Base-by-base conservation (phyloP, 768 basidiomycete genomes). In the Serendipita sp. region DNA sequence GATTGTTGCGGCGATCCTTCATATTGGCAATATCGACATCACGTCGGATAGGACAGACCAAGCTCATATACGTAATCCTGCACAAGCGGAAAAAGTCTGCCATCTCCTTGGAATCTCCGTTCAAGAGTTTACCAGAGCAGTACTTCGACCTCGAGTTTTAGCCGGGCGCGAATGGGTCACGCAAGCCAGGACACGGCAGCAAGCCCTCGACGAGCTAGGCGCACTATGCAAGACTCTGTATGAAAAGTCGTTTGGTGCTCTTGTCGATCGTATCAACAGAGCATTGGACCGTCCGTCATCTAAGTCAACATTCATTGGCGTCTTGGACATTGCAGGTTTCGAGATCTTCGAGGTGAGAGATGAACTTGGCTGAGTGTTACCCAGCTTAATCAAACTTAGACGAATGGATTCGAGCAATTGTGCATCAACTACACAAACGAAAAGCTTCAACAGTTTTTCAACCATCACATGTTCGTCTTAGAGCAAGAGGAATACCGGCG, bases 391-490 rank as follows among this genome's bases (percentile, higher is more conserved):
- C 5, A 13, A 11, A 43, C 6, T 3, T 31, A 89, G 63, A 79
- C 86, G 69, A 97, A 97, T 73, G 87, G 87, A 6, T 99, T 97
- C 73, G 96, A 99, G 70, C 96, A 99, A 73, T 81, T 99, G 31
- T 81, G 95, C 69, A 99, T 99, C 82, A 99, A 99, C 72, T 95
- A 90, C 70, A 98, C 95, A 48, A 99, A 99, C 77, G 96, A 99
- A 80, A 95, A 89, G 71, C 81, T 98, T 6, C 95, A 97, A 72
- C 95, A 97, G 73, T 91, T 91, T 74, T 93, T 93, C 81, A 99
- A 98, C 70, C 92, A 98, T 74, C 96, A 98, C 73, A 98, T 98
- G 96, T 98, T 99, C 74, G 91, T 96, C 44, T 83, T 98, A 37
- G 96, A 99, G 76, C 96, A 99, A 72, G 96, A 99, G 72, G 96